Evolutionary conservation across 768 basidiomycete genomes (phyloP).

Genomic region (Collybiopsis confluens): DNA sequence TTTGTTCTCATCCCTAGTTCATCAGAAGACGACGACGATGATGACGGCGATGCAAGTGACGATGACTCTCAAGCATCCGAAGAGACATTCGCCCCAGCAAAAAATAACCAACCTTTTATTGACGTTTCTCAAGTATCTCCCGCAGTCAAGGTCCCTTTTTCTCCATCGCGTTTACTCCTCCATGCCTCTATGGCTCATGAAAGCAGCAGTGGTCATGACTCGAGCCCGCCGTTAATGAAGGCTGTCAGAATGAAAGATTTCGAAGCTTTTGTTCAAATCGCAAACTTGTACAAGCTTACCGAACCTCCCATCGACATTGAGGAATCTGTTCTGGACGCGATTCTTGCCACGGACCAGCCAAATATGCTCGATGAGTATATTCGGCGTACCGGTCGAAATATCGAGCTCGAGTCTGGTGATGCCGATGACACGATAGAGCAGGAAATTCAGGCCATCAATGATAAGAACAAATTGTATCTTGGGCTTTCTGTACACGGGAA

Average conservation of each 20-base stretch:
- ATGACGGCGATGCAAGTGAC: constrained; percentile 20
- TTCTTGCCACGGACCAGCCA: constrained; percentile 37
- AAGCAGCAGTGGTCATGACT: background rate
- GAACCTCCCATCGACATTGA: constrained; percentile 24
- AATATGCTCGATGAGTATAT: constrained; percentile 57
- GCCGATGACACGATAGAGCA: constrained; percentile 16
- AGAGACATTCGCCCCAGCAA: constrained; percentile 27
- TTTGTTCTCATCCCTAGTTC: background rate
- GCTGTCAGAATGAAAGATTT: constrained; percentile 43
- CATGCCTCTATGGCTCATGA: constrained; percentile 1
- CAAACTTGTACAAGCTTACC: constrained; percentile 37
- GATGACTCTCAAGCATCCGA: constrained; percentile 39
- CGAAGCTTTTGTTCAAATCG: constrained; percentile 45
- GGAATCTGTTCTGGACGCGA: constrained; percentile 15
- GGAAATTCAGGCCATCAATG: constrained; percentile 25
- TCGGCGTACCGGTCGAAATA: constrained; percentile 42
- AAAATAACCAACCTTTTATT: constrained; percentile 37
- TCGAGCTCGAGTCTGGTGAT: constrained; percentile 21
- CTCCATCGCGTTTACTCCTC: constrained; percentile 36
- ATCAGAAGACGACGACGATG: constrained; percentile 5
- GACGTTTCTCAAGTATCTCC: constrained; percentile 51
- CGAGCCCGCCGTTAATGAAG: constrained; percentile 21
- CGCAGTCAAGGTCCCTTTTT: constrained; percentile 31
- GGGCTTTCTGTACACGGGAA: constrained; percentile 63
- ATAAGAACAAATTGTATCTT: constrained; percentile 45